Base-by-base conservation (phyloP, 116 monocot species). In the Trichopus zeylanicus region DNA sequence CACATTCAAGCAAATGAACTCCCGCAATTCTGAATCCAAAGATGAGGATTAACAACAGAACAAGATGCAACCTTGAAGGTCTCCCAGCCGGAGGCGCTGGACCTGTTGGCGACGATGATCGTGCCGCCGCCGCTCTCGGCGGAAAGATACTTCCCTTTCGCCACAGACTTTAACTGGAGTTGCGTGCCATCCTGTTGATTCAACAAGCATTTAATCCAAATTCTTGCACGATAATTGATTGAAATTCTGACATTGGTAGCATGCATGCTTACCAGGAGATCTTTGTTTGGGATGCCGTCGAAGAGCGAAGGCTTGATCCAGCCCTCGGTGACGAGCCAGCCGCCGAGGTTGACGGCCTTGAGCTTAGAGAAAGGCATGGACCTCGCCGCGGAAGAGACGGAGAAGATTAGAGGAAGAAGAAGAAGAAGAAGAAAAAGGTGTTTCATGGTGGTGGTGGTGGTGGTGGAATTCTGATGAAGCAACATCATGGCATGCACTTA, bases 261-360 rank as follows among this genome's bases (percentile, higher is more conserved):
- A n/a, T n/a, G n/a, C n/a, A n/a, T n/a, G n/a, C n/a, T 65, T 73
- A 82, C 82, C 69, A 82, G 29, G 26, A 73, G 35, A 55, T 78
- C 74, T 32, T 74, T 82, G 67, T 82, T 82, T 21, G 64, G 53
- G 15, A 82, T 82, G 38, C 67, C 78, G 46, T 78, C 66, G 20
- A 82, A 82, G 59, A 78, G 78, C 12, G 82, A 78, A 0, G 82
- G 82, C 48, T 55, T 29, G 29, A 82, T 82, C 82, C 82, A 82
- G 5, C 78, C 82, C 48, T 78, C 78, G 0, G 74, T 73, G 12
- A 82, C 82, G 1, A 82, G 78, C 82, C 82, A 82, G 1, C 82
- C 82, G 5, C 82, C 82, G 1, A 77, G 73, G 57, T 60, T 73
- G 3, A 73, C 67, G 16, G 74, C 61, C 26, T 62, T 67, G 29